phyloP scores from a whole-genome alignment of 768 basidiomycete species.

The Austroboletus eburneus region DNA sequence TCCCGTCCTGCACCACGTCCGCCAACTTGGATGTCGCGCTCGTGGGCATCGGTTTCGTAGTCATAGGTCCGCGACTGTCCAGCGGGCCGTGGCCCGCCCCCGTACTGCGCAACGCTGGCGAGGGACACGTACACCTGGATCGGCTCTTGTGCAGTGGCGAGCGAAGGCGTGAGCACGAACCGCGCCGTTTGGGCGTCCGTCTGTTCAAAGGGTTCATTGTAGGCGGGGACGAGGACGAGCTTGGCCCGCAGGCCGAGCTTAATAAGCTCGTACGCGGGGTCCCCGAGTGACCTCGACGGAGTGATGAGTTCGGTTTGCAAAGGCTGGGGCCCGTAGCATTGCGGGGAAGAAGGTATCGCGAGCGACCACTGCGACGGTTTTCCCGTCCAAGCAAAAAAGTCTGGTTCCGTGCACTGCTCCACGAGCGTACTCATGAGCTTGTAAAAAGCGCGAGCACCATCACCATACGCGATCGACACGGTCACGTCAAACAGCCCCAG shows the following conservation, averaged over 20 bases:
- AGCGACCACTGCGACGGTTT: constrained; percentile 24
- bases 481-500: constrained; percentile 21
- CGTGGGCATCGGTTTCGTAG: constrained; percentile 2
- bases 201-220: constrained; percentile 19
- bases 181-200: constrained; percentile 11
- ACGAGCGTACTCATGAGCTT: constrained; percentile 18
- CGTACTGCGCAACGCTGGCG: background rate
- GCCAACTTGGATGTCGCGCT: constrained; percentile 3
- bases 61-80: constrained; percentile 6
- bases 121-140: constrained; percentile 17
- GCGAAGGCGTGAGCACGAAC: constrained; percentile 18
- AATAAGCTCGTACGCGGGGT: constrained; percentile 20
- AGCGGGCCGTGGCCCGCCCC: background rate
- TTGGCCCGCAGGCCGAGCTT: constrained; percentile 19
- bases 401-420: constrained; percentile 15
- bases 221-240: constrained; percentile 19
- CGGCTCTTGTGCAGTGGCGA: constrained; percentile 15
- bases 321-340: constrained; percentile 12
- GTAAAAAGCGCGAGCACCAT: constrained; percentile 20
- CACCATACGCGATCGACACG: constrained; percentile 23
- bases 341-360: constrained; percentile 20
- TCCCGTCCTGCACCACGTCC: constrained; percentile 7
- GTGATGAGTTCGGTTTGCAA: constrained; percentile 8
- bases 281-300: constrained; percentile 13
- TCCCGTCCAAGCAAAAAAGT: constrained; percentile 22